Conservation (phyloP, 768 basidiomycete genomes). For the Suillus discolor region DNA sequence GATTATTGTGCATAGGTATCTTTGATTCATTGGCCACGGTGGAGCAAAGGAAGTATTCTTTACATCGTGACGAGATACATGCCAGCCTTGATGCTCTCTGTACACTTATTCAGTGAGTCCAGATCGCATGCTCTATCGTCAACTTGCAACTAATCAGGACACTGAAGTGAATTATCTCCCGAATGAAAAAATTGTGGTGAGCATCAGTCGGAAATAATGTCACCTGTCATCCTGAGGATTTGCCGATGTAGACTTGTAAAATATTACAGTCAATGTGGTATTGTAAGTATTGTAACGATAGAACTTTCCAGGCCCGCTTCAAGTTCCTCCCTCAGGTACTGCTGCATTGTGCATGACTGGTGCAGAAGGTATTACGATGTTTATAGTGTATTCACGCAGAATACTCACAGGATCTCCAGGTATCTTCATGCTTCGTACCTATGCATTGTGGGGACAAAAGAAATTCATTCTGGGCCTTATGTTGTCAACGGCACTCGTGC, state of each 20-base stretch:
- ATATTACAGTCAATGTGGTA: not conserved
- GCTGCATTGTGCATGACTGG: not conserved
- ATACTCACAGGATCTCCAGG: not conserved
- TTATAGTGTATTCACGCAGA: not conserved
- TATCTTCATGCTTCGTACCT: not conserved
- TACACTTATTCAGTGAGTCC: not conserved
- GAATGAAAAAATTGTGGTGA: not conserved
- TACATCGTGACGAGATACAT: not conserved
- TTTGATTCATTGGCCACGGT: not conserved
- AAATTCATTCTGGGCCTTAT: not conserved
- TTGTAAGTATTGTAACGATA: not conserved
- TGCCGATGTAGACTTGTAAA: not conserved
- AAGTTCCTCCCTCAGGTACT: not conserved
- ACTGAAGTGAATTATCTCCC: constrained; percentile 2
- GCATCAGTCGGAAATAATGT: not conserved
- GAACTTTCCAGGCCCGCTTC: not conserved
- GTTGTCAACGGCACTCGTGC: not conserved
- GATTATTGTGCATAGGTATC: not conserved
- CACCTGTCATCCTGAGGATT: not conserved
- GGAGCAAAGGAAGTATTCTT: not conserved
- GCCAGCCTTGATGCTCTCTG: not conserved
- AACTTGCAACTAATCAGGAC: not conserved
- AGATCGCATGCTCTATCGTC: not conserved
- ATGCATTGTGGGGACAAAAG: constrained; percentile 1
- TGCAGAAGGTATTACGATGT: not conserved